Evolutionary conservation across 202 grass and related monocot species (phyloP), one percentile per base, ranked within the genome.

Genomic region (Bolboschoenoplectus hybrid): DNA sequence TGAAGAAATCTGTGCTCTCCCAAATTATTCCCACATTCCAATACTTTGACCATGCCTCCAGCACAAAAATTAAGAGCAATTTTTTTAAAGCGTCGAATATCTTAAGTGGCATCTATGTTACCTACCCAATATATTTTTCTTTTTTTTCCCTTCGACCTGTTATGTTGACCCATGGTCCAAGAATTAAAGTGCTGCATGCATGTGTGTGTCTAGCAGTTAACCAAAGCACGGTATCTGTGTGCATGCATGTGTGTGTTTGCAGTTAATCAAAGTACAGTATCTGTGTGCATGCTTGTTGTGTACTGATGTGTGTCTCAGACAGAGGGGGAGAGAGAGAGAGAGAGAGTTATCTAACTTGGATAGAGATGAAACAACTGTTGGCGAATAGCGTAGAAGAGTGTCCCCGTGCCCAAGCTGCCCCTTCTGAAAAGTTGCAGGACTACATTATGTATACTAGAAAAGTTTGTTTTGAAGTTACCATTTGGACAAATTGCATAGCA

Each of bases 401-500:
- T 98, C 97, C 3, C 97, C 97, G 85, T 96, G 97, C 40, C 97
- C 97, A 85, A 98, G 88, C 68, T 98, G 97, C 53, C 97, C 97
- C 89, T 98, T 98, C 97, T 98, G 93, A 87, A 68, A 90, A 82
- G 39, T 61, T 80, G 75, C 34, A 61, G 40, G 60, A 58, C 55
- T 60, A 57, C 7, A 39, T 79, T 58, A 79, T 40, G 36, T 58
- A 79, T 57, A 79, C 13, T 34, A 79, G 74, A 83, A 69, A 66
- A 70, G 9, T 67, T 63, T 68, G 62, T 68, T 68, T 70, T 56
- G 6, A 84, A 5, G 7, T 65, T 26, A 82, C 6, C 5, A 6
- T 60, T 64, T 65, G 38, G 73, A 47, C 64, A 82, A 39, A 82
- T 47, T 36, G 1, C 5, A 82, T 61, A 51, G 20, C 12, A n/a